These are phyloP conservation scores for Salix caprea DNA, from an alignment of 345 rosid genomes.

Conservation along the genomic window DNA sequence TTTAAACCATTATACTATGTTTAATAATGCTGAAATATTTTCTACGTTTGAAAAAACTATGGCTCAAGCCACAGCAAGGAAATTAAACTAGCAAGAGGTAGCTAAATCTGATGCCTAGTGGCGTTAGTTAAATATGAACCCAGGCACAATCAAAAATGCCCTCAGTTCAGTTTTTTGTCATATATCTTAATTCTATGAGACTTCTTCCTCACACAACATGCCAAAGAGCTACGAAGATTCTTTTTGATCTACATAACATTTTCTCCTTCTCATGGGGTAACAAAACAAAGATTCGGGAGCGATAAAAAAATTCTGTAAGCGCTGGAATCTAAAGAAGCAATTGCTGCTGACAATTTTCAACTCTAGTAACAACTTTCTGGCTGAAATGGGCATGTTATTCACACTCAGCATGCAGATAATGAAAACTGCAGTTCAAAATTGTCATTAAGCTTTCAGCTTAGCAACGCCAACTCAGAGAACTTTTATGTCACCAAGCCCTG, in stretches of 20 bases:
- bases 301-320: not conserved
- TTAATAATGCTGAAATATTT: too few relatives aligned
- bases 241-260: not conserved
- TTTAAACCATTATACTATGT: too few relatives aligned
- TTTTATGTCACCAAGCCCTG: not conserved
- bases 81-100: too few relatives aligned
- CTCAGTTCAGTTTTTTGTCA: not conserved
- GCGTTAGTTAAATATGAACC: not conserved
- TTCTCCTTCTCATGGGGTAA: not conserved
- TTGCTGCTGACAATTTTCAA: not conserved
- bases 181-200: not conserved
- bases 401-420: not conserved
- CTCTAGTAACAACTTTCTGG: not conserved
- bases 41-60: too few relatives aligned
- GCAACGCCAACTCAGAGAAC: not conserved
- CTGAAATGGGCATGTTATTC: not conserved
- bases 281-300: not conserved
- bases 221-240: not conserved
- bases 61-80: too few relatives aligned
- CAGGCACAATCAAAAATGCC: not conserved
- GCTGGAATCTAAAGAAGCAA: not conserved
- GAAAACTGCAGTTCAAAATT: not conserved
- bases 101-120: too few relatives aligned
- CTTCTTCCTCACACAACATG: not conserved
- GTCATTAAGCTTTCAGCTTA: not conserved